Base-by-base conservation (phyloP, 2,329 filamentous ascomycete genomes). In the Coleophoma crateriformis region DNA sequence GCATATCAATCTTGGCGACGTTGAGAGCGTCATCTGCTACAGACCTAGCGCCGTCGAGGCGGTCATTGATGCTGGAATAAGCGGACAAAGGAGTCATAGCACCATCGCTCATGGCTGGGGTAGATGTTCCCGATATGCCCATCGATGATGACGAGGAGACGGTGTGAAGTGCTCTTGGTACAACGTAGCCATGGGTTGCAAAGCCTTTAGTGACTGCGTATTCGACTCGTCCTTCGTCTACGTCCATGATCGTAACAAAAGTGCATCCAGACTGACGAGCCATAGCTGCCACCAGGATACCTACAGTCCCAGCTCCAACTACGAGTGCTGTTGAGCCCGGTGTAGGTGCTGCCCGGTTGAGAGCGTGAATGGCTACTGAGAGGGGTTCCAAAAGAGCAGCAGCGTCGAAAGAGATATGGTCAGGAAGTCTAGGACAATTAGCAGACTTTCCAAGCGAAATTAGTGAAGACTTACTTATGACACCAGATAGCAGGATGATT, bases 291-390 rank as follows among this genome's bases (percentile, higher is more conserved):
- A 79, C 82, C 41, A 85, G 68, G 3, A 85, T 68, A 1, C 82
- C 82, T 32, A 86, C 76, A 1, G 82, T 78, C 14, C 82, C 82
- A 11, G 81, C 80, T 14, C 82, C 82, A n/a, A 84, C 75, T 27
- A 86, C 76, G n/a, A 85, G 67, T 4, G 78, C 77, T 2, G 75
- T 78, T 3, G 77, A 78, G 7, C 77, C 77, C 1, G 78, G 72
- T 10, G 71, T 64, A 3, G 74, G 74, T 32, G 62, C 66, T 12
- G 79, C 78, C 33, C 81, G 71, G 59, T 82, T 81, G 49, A 82
- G 69, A 4, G 80, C 77, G 57, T 84, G 81, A 44, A 84, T 78
- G 17, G 78, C 79, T 19, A 84, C 81, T 0, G 78, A 81, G 4
- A 84, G 68, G 1, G 81, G 81, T 60, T 84, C 81, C 2, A 84